These are phyloP conservation scores for Insectozyma bohioensis DNA, from an alignment of 1,139 yeast species.

Conservation along the genomic window DNA sequence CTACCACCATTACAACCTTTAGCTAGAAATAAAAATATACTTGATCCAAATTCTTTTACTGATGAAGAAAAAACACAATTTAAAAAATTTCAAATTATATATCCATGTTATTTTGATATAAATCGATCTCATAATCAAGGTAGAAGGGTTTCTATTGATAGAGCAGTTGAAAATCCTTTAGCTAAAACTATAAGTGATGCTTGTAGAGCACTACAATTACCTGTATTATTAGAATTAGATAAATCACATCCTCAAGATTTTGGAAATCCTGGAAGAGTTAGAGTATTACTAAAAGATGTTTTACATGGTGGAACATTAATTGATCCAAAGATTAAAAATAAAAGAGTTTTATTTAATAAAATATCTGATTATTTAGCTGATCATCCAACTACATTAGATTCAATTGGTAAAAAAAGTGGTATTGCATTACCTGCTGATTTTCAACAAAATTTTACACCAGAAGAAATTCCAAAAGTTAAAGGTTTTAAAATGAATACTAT, in stretches of 20 bases:
- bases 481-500: slow-evolving; percentile 85
- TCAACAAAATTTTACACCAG: slow-evolving; percentile 49
- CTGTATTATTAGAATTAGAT: slow-evolving; percentile 67
- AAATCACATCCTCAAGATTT: slow-evolving; percentile 95
- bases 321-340: slow-evolving; percentile 47
- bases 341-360: slow-evolving; percentile 63
- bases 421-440: slow-evolving; percentile 66
- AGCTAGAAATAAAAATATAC: slow-evolving; percentile 23
- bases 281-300: slow-evolving; percentile 60
- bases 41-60: slow-evolving; percentile 38
- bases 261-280: slow-evolving; percentile 94
- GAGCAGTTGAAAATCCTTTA: slow-evolving; percentile 83
- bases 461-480: slow-evolving; percentile 70
- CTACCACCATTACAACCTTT: slow-evolving; percentile 12
- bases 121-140: slow-evolving; percentile 78
- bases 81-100: slow-evolving; percentile 67
- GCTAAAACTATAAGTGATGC: slow-evolving; percentile 81
- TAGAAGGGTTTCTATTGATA: slow-evolving; percentile 65
- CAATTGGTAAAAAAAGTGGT: slow-evolving; percentile 50
- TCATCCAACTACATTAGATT: slow-evolving; percentile 71
- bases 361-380: slow-evolving; percentile 61
- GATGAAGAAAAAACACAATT: slow-evolving; percentile 61
- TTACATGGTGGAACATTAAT: slow-evolving; percentile 39
- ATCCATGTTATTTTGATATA: slow-evolving; percentile 91
- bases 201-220: slow-evolving; percentile 47